Percentiles rank a stretch among this genome's conserved stretches.
These are phyloP conservation scores for Mercurialis annua DNA, from an alignment of 345 rosid species.

Conservation along the genomic window DNA sequence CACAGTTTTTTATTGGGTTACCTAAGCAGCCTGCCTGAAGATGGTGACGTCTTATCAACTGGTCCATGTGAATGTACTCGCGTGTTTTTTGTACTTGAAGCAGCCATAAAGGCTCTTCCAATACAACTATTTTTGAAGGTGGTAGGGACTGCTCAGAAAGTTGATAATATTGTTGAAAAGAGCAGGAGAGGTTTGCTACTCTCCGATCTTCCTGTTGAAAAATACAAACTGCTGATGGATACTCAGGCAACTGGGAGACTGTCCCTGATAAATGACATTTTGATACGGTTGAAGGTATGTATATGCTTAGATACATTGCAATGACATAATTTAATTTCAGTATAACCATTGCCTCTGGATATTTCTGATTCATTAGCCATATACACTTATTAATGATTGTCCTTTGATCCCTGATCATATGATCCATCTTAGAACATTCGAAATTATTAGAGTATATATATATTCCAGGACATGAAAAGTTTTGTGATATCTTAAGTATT, in stretches of 20 bases:
- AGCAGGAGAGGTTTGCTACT: constrained; percentile 69
- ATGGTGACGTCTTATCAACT: constrained; percentile 47
- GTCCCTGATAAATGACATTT: constrained; percentile 70
- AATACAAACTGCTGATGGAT: constrained; percentile 73
- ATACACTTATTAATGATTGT: not conserved
- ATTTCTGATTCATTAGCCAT: not conserved
- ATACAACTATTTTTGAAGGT: constrained; percentile 83
- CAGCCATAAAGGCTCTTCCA: constrained; percentile 74
- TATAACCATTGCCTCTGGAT: not conserved
- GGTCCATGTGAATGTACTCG: constrained; percentile 32
- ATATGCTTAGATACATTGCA: constrained; percentile 11
- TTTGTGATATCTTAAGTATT: too few species aligned
- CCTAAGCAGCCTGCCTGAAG: constrained; percentile 46
- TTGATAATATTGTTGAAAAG: constrained; percentile 71
- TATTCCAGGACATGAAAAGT: too few species aligned
- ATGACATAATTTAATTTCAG: constrained; percentile 6
- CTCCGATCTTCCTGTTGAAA: constrained; percentile 64
- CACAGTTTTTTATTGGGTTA: constrained; percentile 82
- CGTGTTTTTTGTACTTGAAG: constrained; percentile 66
- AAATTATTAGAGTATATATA: not conserved
- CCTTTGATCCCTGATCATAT: not conserved
- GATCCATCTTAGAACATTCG: not conserved
- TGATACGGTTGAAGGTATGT: constrained; percentile 82
- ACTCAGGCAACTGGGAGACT: constrained; percentile 80
- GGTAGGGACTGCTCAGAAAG: constrained; percentile 64